Base-by-base conservation (phyloP, 2,329 filamentous ascomycete species). In the Epicoccum sorghinum region DNA sequence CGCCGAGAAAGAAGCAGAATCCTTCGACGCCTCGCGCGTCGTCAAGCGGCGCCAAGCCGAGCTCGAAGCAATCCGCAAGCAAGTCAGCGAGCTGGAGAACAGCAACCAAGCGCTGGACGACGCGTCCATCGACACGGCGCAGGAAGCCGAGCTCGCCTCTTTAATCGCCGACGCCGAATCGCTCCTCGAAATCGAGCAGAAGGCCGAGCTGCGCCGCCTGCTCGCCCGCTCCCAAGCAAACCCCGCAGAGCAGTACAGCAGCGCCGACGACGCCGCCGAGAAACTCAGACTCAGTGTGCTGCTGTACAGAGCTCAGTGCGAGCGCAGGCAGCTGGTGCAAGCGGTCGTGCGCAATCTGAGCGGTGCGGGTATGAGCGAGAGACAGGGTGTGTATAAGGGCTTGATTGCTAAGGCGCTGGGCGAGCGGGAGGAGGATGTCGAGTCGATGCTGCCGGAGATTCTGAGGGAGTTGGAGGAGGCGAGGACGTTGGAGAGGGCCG, bases 381-480 rank as follows among this genome's bases (percentile, higher is more conserved):
- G 87, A 69, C 89, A 89, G 60, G 87, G 87, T 62, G 86, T 87
- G 70, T 93, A 93, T 72, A 82, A 88, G 57, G 83, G 83, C 50
- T 79, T 92, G 27, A 83, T 91, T 29, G 84, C 84, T 55, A 83
- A 83, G 55, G 90, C 89, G 55, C 78, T 92, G 25, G 87, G 87
- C 24, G 81, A 86, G 13, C 81, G 84, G 61, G 87, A 89, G 52
- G 86, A 89, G 61, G 87, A 85, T 59, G 81, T 91, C 32, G 89
- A 91, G 70, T 79, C 80, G 39, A 86, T 82, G 76, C 59, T 82
- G 64, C 78, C 79, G 1, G 80, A 82, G 51, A 80, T 82, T 39
- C 66, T 81, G 44, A 68, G 68, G 45, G 79, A 82, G 66, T 64
- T 82, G 49, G 79, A 82, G 64, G 79, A 80, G 47, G 71, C 79